Base-by-base conservation (phyloP, 345 rosid species). In the Eucalyptus marginata region DNA sequence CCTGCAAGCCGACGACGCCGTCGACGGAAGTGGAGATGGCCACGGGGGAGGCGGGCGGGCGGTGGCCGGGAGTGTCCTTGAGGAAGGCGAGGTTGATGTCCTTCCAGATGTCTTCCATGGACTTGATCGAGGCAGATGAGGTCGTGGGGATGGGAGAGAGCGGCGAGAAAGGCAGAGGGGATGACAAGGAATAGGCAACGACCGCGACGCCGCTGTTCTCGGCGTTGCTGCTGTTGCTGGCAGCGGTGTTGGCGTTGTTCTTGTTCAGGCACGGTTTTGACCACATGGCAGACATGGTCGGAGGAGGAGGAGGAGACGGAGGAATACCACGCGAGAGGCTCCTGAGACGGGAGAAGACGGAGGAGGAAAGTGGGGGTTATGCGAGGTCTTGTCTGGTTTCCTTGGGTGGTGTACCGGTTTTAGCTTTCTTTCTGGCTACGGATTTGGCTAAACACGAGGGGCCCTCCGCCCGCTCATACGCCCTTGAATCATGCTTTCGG, bases 41-140 rank as follows among this genome's bases (percentile, higher is more conserved):
- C 27, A 44, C 49, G 54, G 49, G 80, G 52, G 56, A 27, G 66
- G 46, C 29, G 49, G 62, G 40, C 46, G 7, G 58, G 87, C 66
- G 47, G 84, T 76, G 84, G 8, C 24, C 84, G 84, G 84, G 27
- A 40, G 84, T 16, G 36, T 88, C 89, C 36, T 81, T 79, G 66
- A 79, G 86, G 89, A 68, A 50, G 86, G 71, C 80, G 33, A 50
- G 87, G 66, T 59, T 92, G 52, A 93, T 91, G 31, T 93, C 92
- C 80, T 92, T 88, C 96, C 96, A 93, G 16, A 93, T 92, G n/a
- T 94, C 95, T 81, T 93, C 96, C 93, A 93, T 93, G 86, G 93
- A 88, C 81, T 68, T 88, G 46, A 36, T 49, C 33, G 40, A 16
- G 80, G 58, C 7, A 17, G 87, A 84, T 29, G 87, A 15, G 27